These are phyloP conservation scores for Ramaria sp. DNA, from an alignment of 768 basidiomycete genomes.

Conservation along the genomic window DNA sequence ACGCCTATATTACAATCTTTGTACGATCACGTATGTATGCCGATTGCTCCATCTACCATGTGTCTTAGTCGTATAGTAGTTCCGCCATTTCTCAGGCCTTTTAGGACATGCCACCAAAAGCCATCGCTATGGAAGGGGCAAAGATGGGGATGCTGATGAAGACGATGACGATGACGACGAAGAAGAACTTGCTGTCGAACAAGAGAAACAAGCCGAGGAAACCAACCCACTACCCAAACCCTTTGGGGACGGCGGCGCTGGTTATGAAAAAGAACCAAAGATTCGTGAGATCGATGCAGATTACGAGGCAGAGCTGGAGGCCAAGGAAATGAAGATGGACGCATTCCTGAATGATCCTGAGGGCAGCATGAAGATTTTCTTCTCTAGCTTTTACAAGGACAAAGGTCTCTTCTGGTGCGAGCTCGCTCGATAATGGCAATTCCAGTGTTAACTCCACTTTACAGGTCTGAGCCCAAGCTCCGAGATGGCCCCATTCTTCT, in stretches of 20 bases:
- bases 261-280: conserved; percentile 1
- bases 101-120: conserved; percentile 24
- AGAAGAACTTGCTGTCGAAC: conserved; percentile 22
- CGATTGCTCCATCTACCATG: neutral
- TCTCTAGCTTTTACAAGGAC: conserved; percentile 58
- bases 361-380: conserved; percentile 45
- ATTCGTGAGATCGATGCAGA: conserved; percentile 11
- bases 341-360: conserved; percentile 58
- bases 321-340: conserved; percentile 22
- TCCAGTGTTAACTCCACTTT: conserved; percentile 5
- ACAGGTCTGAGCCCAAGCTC: conserved; percentile 40
- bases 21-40: conserved; percentile 52
- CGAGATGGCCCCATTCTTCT: conserved; percentile 42
- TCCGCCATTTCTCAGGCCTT: conserved; percentile 51
- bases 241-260: neutral
- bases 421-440: neutral
- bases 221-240: neutral
- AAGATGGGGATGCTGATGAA: conserved; percentile 2
- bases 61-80: conserved; percentile 26
- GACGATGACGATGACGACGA: conserved; percentile 27
- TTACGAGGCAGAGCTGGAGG: conserved; percentile 15
- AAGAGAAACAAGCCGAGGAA: conserved; percentile 13
- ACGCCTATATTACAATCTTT: conserved; percentile 29
- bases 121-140: neutral
- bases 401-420: conserved; percentile 63